Base-by-base conservation (phyloP, 1,139 yeast species). In the Hemisphaericaspora lyxosophila region DNA sequence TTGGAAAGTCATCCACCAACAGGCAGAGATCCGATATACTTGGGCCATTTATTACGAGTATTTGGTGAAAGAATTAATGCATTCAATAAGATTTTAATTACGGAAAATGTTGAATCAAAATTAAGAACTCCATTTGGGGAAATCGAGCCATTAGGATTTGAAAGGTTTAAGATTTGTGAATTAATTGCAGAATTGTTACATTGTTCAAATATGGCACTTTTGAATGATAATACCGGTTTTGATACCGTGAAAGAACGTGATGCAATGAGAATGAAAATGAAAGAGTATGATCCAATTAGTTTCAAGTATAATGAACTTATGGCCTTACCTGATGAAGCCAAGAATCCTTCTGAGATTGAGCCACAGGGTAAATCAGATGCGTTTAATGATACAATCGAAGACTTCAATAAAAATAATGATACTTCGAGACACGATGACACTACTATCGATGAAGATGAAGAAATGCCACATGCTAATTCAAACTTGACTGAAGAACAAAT, bases 171-270 rank as follows among this genome's bases (percentile, higher is more conserved):
- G 59, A 85, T 92, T 36, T 92, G 97, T 59, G 98, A 94, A 64
- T 72, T 92, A 47, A 80, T 92, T 46, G 98, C 98, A 0, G 99
- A 92, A 59, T 72, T 92, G 36, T 73, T 92, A 42, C 99, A 92
- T 62, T 92, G 99, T 57, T 88, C 97, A 18, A 92, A 92, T 61
- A 94, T 94, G 98, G 94, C 92, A 0, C 68, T 92, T 33, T 72
- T 92, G 48, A 92, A 92, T 57, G 96, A 90, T 48, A 82, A 81
- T 43, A 77, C 79, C 46, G 97, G 97, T 9, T 95, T 79, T 54
- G 80, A 74, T 26, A 81, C 87, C 30, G 96, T 90, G 2, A 62
- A 61, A 33, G 85, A 83, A 53, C 75, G 98, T 40, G 96, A 89
- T 55, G 67, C 69, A 16, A 80, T 85, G 45, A 74, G 97, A 47